A percentile compares a stretch with the other conserved stretches of the same genome.
Evolutionary conservation across 305 asterid genomes (phyloP).

Genomic region (Rubia tinctorum): DNA sequence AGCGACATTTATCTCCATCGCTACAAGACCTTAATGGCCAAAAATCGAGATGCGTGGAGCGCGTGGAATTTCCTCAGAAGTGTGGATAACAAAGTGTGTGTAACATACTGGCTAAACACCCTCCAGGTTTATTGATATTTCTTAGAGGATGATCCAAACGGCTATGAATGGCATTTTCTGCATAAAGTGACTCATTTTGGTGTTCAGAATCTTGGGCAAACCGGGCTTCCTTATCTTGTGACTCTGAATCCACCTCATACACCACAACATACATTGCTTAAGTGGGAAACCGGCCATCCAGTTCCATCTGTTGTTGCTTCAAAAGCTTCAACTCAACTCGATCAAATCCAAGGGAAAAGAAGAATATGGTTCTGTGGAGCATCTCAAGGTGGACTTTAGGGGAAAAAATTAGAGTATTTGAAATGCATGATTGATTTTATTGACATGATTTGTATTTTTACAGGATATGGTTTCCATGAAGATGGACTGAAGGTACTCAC

Average conservation of each 20-base stretch:
- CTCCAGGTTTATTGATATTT: conserved; percentile 57
- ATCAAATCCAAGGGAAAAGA: conserved; percentile 75
- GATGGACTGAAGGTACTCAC: conserved; percentile 74
- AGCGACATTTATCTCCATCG: conserved; percentile 93
- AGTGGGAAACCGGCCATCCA: conserved; percentile 87
- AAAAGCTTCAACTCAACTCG: conserved; percentile 60
- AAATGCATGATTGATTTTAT: not conserved
- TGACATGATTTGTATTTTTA: conserved; percentile 13
- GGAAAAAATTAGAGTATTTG: no score
- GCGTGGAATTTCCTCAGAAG: conserved; percentile 94
- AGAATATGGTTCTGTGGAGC: conserved; percentile 95
- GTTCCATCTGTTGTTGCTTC: conserved; percentile 88
- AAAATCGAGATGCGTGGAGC: conserved; percentile 90
- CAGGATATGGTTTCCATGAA: conserved; percentile 93
- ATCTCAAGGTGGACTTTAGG: conserved; percentile 66
- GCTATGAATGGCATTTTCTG: not conserved
- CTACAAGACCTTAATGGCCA: conserved; percentile 80
- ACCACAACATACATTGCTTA: conserved; percentile 54
- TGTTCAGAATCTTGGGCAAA: conserved; percentile 57
- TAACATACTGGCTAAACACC: conserved; percentile 83
- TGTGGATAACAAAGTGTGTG: conserved; percentile 55
- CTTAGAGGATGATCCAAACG: not conserved
- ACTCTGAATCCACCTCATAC: conserved; percentile 75
- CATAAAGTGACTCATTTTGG: conserved; percentile 6
- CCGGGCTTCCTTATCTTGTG: conserved; percentile 59